Conservation (phyloP, 805 yeast species). For the Teunomyces gatunensis region DNA sequence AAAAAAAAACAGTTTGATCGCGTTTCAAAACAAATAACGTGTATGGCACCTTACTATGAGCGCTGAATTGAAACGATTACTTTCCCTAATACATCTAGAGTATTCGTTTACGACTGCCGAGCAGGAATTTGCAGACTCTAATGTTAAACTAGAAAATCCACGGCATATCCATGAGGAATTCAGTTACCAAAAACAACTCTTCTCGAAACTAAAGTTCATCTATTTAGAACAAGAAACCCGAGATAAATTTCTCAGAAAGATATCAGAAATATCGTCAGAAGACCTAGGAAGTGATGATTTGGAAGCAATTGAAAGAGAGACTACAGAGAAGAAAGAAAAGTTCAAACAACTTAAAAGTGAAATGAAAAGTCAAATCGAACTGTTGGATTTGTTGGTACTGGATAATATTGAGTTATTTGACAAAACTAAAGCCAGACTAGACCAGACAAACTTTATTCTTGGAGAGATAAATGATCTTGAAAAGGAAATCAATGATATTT, state of each 20-base stretch:
- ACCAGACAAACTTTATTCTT: conserved; percentile 25
- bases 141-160: conserved; percentile 10
- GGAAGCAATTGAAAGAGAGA: conserved; percentile 18
- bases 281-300: conserved; percentile 19
- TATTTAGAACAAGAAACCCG: conserved; percentile 72
- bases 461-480: conserved; percentile 22
- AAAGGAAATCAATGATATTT: conserved; percentile 12
- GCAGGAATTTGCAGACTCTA: conserved; percentile 11
- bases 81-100: conserved; percentile 3
- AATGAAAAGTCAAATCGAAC: conserved; percentile 24
- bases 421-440: conserved; percentile 20
- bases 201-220: conserved; percentile 57
- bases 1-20: not conserved
- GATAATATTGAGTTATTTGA: conserved; percentile 25
- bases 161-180: conserved; percentile 28
- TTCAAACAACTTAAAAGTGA: conserved; percentile 24
- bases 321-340: conserved; percentile 18
- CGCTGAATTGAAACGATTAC: not conserved
- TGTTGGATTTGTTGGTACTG: conserved; percentile 26
- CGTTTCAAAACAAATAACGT: not conserved
- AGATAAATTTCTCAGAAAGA: conserved; percentile 57
- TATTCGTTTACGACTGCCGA: conserved; percentile 5
- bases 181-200: conserved; percentile 36
- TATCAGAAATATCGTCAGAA: conserved; percentile 35
- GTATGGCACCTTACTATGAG: not conserved